Evolutionary conservation across 2,329 filamentous ascomycete genomes (phyloP).

Genomic region (Achaetomium macrosporum): DNA sequence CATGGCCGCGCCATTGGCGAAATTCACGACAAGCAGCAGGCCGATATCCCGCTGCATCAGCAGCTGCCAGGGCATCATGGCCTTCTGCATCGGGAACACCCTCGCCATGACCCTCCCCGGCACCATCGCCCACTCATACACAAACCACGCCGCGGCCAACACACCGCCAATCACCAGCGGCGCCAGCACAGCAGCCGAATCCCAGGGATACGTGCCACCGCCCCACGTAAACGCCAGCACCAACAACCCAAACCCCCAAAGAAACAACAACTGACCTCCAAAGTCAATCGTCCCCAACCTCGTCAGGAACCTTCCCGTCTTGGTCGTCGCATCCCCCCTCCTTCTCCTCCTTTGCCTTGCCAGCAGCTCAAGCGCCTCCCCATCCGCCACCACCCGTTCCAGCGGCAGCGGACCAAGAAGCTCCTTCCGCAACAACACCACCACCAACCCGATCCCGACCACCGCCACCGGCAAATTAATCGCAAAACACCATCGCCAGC

Average conservation of each 20-base stretch:
- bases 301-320: constrained; percentile 31
- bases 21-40: constrained; percentile 57
- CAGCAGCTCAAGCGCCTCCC: not conserved
- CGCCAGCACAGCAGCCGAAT: constrained; percentile 41
- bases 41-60: constrained; percentile 52
- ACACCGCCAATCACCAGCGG: constrained; percentile 42
- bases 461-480: constrained; percentile 54
- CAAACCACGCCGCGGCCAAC: constrained; percentile 38
- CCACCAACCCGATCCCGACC: constrained; percentile 47
- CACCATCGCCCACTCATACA: constrained; percentile 50
- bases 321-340: constrained; percentile 5
- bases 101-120: constrained; percentile 42
- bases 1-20: constrained; percentile 52
- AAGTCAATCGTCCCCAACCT: constrained; percentile 51
- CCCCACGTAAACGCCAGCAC: constrained; percentile 53
- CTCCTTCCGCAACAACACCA: constrained; percentile 52
- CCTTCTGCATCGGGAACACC: constrained; percentile 47
- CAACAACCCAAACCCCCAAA: constrained; percentile 48
- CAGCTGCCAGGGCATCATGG: constrained; percentile 60
- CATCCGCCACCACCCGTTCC: not conserved
- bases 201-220: constrained; percentile 48
- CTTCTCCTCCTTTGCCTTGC: constrained; percentile 13
- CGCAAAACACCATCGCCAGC: constrained; percentile 64
- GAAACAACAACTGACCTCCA: constrained; percentile 51
- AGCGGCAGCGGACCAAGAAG: constrained; percentile 45